phyloP scores from a whole-genome alignment of 1,284 basidiomycete species.

The Schizophyllum amplum region DNA sequence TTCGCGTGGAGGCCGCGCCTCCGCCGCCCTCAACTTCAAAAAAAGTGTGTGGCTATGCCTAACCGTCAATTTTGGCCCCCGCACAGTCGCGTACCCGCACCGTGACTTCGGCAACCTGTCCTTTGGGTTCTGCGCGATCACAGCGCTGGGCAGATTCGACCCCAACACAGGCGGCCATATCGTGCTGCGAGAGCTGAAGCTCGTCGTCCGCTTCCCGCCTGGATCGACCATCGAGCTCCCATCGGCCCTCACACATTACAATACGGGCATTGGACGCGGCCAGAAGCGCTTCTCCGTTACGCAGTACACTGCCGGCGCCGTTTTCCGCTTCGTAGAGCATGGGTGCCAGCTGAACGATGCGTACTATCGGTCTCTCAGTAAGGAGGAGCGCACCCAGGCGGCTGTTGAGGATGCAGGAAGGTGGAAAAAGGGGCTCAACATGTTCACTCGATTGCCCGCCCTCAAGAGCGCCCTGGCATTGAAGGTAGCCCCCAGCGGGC shows the following conservation, averaged over 20 bases:
- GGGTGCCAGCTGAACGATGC: background rate
- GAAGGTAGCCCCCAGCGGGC: too few species aligned
- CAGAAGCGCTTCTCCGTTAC: slow-evolving; percentile 7
- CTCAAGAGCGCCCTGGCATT: too few species aligned
- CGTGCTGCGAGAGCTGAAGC: slow-evolving; percentile 1
- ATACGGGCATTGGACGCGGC: slow-evolving; percentile 2
- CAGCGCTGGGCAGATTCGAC: slow-evolving; percentile 2
- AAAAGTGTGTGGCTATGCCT: slow-evolving; percentile 2
- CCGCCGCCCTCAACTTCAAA: too few species aligned
- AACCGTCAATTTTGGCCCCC: slow-evolving; percentile 11
- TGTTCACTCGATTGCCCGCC: too few species aligned
- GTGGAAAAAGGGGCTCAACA: too few species aligned
- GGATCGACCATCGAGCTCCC: slow-evolving; percentile 2
- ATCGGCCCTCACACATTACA: slow-evolving; percentile 7
- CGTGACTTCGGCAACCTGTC: background rate
- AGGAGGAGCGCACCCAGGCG: background rate
- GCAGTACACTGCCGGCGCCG: slow-evolving; percentile 5
- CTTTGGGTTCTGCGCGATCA: slow-evolving; percentile 5
- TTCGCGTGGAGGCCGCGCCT: too few species aligned
- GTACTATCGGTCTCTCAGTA: background rate
- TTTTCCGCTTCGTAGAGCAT: slow-evolving; percentile 6
- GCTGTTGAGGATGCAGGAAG: too few species aligned
- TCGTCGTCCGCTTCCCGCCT: slow-evolving; percentile 5
- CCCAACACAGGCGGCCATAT: background rate
- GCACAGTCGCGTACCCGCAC: background rate